A percentile compares a stretch with the other conserved stretches of the same genome.
These are phyloP conservation scores for Euphorbia lathyris DNA, from an alignment of 345 rosid species.

Conservation along the genomic window DNA sequence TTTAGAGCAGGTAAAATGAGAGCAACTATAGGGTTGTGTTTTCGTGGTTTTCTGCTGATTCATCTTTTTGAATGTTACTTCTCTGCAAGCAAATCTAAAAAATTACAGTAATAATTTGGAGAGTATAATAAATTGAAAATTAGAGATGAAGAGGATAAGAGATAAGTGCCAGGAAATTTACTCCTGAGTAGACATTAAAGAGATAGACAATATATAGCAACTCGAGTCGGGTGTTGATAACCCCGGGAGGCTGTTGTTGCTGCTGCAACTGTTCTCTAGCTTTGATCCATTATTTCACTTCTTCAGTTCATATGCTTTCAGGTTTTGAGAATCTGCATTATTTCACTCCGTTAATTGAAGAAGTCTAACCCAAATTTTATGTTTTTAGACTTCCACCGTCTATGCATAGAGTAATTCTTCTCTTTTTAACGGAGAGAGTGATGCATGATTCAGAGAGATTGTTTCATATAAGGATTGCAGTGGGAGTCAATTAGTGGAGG, in stretches of 20 bases:
- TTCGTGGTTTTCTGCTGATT: no score
- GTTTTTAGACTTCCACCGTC: no score
- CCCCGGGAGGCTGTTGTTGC: conserved; percentile 54
- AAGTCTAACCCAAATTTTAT: no score
- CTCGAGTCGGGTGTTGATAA: conserved; percentile 74
- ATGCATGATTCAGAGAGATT: no score
- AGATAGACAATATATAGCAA: conserved; percentile 78
- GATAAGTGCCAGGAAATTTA: conserved; percentile 14
- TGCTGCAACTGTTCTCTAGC: conserved; percentile 49
- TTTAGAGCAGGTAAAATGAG: no score
- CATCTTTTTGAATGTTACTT: conserved; percentile 72
- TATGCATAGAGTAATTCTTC: no score
- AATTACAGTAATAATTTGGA: neutral
- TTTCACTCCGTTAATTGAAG: no score
- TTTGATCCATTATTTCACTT: conserved; percentile 58
- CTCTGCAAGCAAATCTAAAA: conserved; percentile 40
- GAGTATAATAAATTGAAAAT: no score
- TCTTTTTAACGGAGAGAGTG: no score
- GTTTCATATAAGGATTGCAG: no score
- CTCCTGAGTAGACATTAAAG: conserved; percentile 89
- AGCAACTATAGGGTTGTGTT: no score
- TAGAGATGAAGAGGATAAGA: neutral
- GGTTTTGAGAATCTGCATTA: neutral
- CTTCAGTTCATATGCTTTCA: conserved; percentile 7
- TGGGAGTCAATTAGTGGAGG: no score